phyloP scores from a whole-genome alignment of 768 basidiomycete genomes.

The Tulasnella sp. region DNA sequence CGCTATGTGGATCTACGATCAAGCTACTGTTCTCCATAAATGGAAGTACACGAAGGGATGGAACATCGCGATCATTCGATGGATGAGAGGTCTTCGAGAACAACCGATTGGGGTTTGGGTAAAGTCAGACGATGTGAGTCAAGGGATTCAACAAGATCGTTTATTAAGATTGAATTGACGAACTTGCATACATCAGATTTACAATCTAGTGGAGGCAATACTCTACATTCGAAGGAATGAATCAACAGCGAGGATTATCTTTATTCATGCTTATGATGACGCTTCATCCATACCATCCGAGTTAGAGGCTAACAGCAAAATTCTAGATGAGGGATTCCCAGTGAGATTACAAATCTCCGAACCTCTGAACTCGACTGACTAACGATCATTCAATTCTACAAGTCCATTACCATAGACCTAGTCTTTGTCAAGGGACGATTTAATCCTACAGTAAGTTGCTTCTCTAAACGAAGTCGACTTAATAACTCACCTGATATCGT shows the following conservation, averaged over 20 bases:
- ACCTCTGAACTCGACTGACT: background rate
- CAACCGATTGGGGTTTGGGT: constrained; percentile 49
- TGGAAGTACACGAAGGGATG: constrained; percentile 30
- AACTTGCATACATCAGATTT: constrained; percentile 35
- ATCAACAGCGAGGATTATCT: constrained; percentile 53
- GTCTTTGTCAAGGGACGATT: constrained; percentile 12
- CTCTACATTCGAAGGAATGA: constrained; percentile 56
- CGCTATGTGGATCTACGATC: constrained; percentile 52
- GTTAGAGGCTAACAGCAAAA: constrained; percentile 57
- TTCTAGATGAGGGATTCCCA: constrained; percentile 52
- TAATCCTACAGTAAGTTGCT: constrained; percentile 8
- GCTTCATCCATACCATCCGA: constrained; percentile 49
- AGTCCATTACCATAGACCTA: constrained; percentile 9
- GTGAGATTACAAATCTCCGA: constrained; percentile 29
- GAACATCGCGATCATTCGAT: constrained; percentile 32
- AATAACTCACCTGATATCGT: background rate
- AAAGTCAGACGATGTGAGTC: constrained; percentile 50
- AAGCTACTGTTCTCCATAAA: constrained; percentile 34
- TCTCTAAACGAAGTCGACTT: background rate
- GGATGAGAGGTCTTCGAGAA: constrained; percentile 36
- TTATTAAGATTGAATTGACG: background rate
- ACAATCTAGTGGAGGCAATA: constrained; percentile 48
- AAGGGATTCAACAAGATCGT: background rate
- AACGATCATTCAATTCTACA: background rate
- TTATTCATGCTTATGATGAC: constrained; percentile 50